phyloP scores from a whole-genome alignment of 2,329 filamentous ascomycete genomes.

The Emericellopsis cladophorae region DNA sequence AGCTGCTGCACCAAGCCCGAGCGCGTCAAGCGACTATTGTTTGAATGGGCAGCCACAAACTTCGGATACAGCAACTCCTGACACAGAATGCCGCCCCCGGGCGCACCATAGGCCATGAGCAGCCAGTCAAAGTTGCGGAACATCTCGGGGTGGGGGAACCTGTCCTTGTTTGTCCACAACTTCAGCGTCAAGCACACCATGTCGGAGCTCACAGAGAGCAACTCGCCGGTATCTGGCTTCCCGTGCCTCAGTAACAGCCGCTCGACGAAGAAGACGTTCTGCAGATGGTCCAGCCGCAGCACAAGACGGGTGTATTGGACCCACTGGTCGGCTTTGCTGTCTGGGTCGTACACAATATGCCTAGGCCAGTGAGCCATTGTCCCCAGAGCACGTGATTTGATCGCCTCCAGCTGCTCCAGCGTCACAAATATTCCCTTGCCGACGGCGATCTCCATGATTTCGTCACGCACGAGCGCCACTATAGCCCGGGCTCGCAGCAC shows the following conservation, averaged over 20 bases:
- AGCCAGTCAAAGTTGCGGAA: slow-evolving; percentile 30
- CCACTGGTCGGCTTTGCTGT: slow-evolving; percentile 31
- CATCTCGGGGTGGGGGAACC: slow-evolving; percentile 16
- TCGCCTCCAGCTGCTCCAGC: neutral
- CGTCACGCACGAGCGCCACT: slow-evolving; percentile 11
- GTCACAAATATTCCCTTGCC: neutral
- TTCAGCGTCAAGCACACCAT: slow-evolving; percentile 29
- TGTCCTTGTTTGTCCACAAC: slow-evolving; percentile 32
- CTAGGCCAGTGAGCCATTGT: slow-evolving; percentile 34
- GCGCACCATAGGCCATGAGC: slow-evolving; percentile 34
- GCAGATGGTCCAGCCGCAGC: slow-evolving; percentile 32
- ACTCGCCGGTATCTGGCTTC: slow-evolving; percentile 18
- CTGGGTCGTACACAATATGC: slow-evolving; percentile 31
- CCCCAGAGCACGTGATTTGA: slow-evolving; percentile 15
- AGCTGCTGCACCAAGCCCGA: slow-evolving; percentile 35
- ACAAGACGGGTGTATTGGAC: slow-evolving; percentile 22
- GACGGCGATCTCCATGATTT: slow-evolving; percentile 14
- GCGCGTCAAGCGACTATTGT: slow-evolving; percentile 6
- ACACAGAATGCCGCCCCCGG: slow-evolving; percentile 32
- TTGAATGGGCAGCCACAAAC: slow-evolving; percentile 8
- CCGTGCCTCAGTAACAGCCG: slow-evolving; percentile 32
- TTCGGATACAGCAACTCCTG: slow-evolving; percentile 31
- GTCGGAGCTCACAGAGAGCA: slow-evolving; percentile 29
- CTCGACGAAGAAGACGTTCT: slow-evolving; percentile 45
- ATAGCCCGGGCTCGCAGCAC: slow-evolving; percentile 11